phyloP scores from a whole-genome alignment of 1,139 yeast genomes.

The Arxiozyma bovina region DNA sequence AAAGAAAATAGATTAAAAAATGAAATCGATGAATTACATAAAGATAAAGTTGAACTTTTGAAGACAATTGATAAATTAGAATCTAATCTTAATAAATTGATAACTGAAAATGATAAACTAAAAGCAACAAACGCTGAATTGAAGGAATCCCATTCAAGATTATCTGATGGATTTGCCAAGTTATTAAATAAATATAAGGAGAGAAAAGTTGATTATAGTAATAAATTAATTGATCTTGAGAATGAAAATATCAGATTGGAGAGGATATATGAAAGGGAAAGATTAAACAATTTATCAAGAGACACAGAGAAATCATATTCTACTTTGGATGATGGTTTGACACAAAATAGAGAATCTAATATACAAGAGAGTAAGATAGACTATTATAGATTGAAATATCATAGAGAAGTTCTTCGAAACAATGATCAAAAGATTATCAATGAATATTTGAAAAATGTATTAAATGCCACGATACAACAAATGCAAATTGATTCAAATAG shows the following conservation, averaged over 20 bases:
- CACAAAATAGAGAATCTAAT: neutral
- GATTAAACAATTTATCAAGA: constrained; percentile 5
- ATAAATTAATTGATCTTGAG: constrained; percentile 20
- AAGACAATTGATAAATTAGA: constrained; percentile 1
- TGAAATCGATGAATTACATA: constrained; percentile 15
- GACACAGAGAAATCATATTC: neutral
- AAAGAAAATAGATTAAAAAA: constrained; percentile 9
- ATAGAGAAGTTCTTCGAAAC: constrained; percentile 26
- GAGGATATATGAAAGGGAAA: constrained; percentile 8
- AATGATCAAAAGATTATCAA: constrained; percentile 28
- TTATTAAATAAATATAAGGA: constrained; percentile 6
- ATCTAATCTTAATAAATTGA: neutral
- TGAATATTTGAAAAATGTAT: constrained; percentile 27
- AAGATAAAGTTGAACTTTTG: constrained; percentile 9
- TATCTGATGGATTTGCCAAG: constrained; percentile 2
- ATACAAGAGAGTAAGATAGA: constrained; percentile 18
- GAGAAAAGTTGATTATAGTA: constrained; percentile 22
- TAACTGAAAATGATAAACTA: neutral
- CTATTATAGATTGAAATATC: constrained; percentile 26
- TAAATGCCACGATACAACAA: constrained; percentile 27
- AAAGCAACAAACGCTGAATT: neutral
- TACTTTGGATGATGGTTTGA: neutral
- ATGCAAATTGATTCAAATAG: constrained; percentile 24
- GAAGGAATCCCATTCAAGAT: constrained; percentile 2
- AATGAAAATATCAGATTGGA: constrained; percentile 22